Conservation (phyloP, 2,329 filamentous ascomycete genomes). For the Westerdykella aurantiaca region DNA sequence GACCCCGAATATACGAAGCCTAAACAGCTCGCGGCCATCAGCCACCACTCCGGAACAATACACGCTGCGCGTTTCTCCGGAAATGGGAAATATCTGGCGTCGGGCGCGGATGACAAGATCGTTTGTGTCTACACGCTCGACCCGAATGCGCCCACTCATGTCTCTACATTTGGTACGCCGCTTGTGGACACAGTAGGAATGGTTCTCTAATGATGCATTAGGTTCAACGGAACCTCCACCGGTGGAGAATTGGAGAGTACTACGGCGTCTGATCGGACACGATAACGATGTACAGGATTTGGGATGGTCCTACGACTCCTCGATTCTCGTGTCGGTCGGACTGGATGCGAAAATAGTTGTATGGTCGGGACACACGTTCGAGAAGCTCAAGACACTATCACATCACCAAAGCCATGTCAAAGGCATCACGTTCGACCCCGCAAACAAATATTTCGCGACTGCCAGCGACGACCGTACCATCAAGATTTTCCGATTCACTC, state of each 20-base stretch:
- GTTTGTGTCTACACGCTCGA: conserved; percentile 95
- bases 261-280: conserved; percentile 87
- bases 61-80: conserved; percentile 95
- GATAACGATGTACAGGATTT: conserved; percentile 98
- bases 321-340: conserved; percentile 90
- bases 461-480: conserved; percentile 95
- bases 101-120: conserved; percentile 96
- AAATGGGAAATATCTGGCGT: conserved; percentile 91
- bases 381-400: conserved; percentile 90
- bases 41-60: conserved; percentile 95
- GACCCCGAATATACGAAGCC: conserved; percentile 68
- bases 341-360: conserved; percentile 97
- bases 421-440: conserved; percentile 95
- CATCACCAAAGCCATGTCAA: conserved; percentile 98
- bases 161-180: conserved; percentile 69
- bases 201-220: conserved; percentile 27
- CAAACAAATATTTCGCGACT: conserved; percentile 98
- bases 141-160: conserved; percentile 67
- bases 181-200: not conserved
- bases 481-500: conserved; percentile 92
- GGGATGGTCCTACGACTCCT: conserved; percentile 94
- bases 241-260: conserved; percentile 96
- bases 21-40: conserved; percentile 94
- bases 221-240: conserved; percentile 84
- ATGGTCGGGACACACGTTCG: conserved; percentile 96